Evolutionary conservation across 768 basidiomycete genomes (phyloP).

Genomic region (Grammothele lineata): DNA sequence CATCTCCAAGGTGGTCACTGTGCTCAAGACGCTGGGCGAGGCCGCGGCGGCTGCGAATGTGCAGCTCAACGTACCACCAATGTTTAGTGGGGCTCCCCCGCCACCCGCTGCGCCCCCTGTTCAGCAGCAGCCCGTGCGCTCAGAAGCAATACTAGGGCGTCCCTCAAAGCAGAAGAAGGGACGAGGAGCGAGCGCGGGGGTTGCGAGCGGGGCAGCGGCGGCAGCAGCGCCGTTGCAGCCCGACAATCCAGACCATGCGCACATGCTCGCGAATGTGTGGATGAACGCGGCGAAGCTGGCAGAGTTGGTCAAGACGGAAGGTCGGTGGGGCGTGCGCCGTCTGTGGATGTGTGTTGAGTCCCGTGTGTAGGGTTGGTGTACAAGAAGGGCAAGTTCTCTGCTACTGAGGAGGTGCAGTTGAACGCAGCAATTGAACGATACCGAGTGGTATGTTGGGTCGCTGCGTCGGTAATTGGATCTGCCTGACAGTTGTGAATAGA

Average conservation of each 20-base stretch:
- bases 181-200: neutral
- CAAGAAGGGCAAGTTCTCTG: constrained; percentile 85
- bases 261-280: constrained; percentile 77
- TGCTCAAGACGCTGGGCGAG: constrained; percentile 61
- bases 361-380: constrained; percentile 63
- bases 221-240: constrained; percentile 19
- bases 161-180: constrained; percentile 30
- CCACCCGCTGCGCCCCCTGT: constrained; percentile 32
- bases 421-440: constrained; percentile 61
- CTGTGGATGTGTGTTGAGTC: neutral
- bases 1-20: constrained; percentile 62
- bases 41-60: constrained; percentile 43
- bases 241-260: constrained; percentile 52
- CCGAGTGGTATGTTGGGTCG: constrained; percentile 41
- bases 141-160: constrained; percentile 40
- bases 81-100: constrained; percentile 22
- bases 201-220: neutral
- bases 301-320: constrained; percentile 65
- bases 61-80: constrained; percentile 23
- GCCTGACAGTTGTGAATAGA: constrained; percentile 27
- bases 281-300: constrained; percentile 63
- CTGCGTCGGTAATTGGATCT: too few relatives aligned
- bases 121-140: constrained; percentile 39
- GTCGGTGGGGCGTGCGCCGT: constrained; percentile 40
- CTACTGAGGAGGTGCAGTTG: constrained; percentile 68